These are phyloP conservation scores for Eleusine indica DNA, from an alignment of 176 grass and related monocot genomes.

Conservation along the genomic window DNA sequence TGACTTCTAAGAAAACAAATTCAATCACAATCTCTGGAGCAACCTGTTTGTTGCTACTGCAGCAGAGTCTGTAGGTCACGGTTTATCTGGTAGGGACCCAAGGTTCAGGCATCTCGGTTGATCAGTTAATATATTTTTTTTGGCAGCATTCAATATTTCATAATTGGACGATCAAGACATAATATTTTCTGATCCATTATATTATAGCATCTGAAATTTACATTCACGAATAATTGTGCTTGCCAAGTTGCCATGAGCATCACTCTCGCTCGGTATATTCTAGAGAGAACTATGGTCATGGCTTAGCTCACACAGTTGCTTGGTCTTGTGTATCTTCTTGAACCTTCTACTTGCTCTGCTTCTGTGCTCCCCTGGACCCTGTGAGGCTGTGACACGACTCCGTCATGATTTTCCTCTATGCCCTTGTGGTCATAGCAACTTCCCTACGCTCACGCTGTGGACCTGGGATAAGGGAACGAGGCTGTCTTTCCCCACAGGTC, in stretches of 20 bases:
- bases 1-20: conserved; percentile 32
- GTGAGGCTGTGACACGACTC: conserved; percentile 7
- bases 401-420: conserved; percentile 23
- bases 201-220: conserved; percentile 13
- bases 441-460: conserved; percentile 5
- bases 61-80: conserved; percentile 36
- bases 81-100: conserved; percentile 4
- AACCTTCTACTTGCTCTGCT: conserved; percentile 39
- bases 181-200: neutral
- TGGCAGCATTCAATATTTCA: neutral
- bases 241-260: neutral
- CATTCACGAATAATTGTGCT: neutral
- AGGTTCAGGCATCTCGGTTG: conserved; percentile 23
- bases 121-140: conserved; percentile 10
- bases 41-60: conserved; percentile 33
- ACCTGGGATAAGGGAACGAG: neutral
- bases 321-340: conserved; percentile 25
- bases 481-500: conserved; percentile 22
- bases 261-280: neutral
- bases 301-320: conserved; percentile 7
- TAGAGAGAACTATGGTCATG: conserved; percentile 23
- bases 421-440: neutral
- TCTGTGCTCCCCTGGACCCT: neutral
- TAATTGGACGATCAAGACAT: neutral
- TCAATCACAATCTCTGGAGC: conserved; percentile 33